Conservation (phyloP, 352 stramenopile species). For the Phytophthora chlamydospora region DNA sequence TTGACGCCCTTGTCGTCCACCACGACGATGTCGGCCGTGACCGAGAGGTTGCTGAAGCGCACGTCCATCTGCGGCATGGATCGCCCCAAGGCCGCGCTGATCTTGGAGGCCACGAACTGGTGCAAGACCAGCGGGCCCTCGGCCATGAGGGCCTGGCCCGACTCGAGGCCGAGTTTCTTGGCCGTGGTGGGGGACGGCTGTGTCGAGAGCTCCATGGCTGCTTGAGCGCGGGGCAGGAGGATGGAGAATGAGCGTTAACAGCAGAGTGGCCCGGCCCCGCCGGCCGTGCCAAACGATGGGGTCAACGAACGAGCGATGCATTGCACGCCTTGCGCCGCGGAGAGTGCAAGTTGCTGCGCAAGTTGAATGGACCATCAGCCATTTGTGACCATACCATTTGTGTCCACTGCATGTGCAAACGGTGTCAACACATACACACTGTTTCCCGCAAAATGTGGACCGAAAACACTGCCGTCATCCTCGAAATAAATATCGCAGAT, state of each 20-base stretch:
- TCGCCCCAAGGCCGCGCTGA: conserved; percentile 32
- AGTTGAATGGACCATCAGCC: too few species aligned
- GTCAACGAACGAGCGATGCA: conserved; percentile 22
- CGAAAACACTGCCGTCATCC: conserved; percentile 25
- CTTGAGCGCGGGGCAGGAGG: conserved; percentile 20
- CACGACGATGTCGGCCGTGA: conserved; percentile 37
- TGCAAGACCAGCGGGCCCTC: conserved; percentile 8
- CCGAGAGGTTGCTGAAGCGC: conserved; percentile 51
- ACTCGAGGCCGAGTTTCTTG: conserved; percentile 32
- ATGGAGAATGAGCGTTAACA: conserved; percentile 26
- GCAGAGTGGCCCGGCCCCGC: background rate
- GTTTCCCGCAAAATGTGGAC: too few species aligned
- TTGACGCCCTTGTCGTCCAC: conserved; percentile 9
- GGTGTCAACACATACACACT: too few species aligned
- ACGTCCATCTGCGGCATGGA: conserved; percentile 53
- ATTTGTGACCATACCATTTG: too few species aligned
- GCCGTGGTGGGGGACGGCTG: conserved; percentile 17
- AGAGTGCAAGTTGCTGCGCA: too few species aligned
- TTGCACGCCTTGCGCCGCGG: conserved; percentile 10
- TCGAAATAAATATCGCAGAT: conserved; percentile 25
- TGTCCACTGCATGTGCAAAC: too few species aligned
- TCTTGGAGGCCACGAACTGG: too few species aligned
- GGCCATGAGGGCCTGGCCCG: conserved; percentile 16
- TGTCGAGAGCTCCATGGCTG: conserved; percentile 18
- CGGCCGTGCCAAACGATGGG: conserved; percentile 22